Base-by-base conservation (phyloP, 1,284 basidiomycete genomes). In the Boletus subluridellus region DNA sequence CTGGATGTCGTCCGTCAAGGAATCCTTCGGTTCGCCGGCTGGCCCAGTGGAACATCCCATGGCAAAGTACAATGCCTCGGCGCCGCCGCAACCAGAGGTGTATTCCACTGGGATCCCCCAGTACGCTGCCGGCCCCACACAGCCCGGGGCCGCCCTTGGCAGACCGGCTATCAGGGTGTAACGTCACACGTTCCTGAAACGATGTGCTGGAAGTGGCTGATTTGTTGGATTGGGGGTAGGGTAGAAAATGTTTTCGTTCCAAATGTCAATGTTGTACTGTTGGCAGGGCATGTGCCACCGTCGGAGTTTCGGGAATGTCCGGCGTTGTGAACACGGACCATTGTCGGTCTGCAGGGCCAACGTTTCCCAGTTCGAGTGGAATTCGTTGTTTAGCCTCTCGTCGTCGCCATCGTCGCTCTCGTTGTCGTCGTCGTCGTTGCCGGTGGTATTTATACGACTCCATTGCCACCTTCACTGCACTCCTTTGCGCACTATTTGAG, bases 1-100 rank as follows among this genome's bases (percentile, higher is more conserved):
- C 26, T 83, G 82, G 82, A 67, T 66, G 12, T 69, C 66, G 28
- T 72, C 76, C 37, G 78, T 83, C 49, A 73, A 68, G 48, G 72
- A 77, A 17, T 75, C 77, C 57, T 73, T 74, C 21, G 70, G 69
- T 15, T 63, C 68, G 14, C 45, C 11, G 12, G 32, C 48, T 24
- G 49, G 44, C 2, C 30, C 57, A 12, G 55, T 21, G 35, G 64
- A 62, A 17, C 60, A 67, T 30, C 55, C 63, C 5, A 69, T 71
- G 69, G 32, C 44, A 17, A 61, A 71, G 57, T 62, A 66, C 44
- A 28, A 48, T n/a, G 12, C 52, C 52, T 32, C 62, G 32, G 42
- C 30, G 32, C 38, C 58, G 49, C 48, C 47, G 7, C 57, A 42
- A 34, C 21, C 49, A 14, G 11, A 49, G 26, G 42, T 46, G 21